phyloP scores from a whole-genome alignment of 2,329 filamentous ascomycete genomes.

The Penicillium sp. region DNA sequence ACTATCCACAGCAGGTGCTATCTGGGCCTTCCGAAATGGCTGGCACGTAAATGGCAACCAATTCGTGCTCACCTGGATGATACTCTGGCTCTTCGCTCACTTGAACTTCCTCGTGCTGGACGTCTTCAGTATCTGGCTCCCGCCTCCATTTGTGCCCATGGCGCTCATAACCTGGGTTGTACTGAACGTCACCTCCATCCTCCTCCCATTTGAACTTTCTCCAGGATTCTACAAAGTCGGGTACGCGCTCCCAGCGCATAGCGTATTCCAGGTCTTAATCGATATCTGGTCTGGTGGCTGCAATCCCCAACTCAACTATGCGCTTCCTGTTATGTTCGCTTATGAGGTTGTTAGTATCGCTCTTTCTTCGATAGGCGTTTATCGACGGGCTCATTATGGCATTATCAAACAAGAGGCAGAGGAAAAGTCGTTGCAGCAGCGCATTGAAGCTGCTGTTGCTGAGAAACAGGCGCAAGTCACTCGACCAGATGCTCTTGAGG shows the following conservation, averaged over 20 bases:
- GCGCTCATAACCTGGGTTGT: constrained; percentile 48
- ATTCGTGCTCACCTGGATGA: constrained; percentile 47
- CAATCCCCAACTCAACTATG: constrained; percentile 40
- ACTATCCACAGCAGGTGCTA: constrained; percentile 42
- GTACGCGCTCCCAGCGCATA: constrained; percentile 44
- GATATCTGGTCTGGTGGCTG: constrained; percentile 49
- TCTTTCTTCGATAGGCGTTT: constrained; percentile 20
- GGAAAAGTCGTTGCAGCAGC: constrained; percentile 12
- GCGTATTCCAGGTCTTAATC: constrained; percentile 43
- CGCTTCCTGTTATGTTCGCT: constrained; percentile 46
- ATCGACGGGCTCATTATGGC: constrained; percentile 21
- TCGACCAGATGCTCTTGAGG: neutral
- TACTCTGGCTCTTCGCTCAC: constrained; percentile 47
- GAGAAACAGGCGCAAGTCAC: neutral
- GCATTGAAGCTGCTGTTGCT: constrained; percentile 8
- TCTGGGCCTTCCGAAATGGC: constrained; percentile 46
- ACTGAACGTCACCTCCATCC: constrained; percentile 44
- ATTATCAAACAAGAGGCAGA: constrained; percentile 18
- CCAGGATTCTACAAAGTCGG: constrained; percentile 45
- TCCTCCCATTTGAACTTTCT: constrained; percentile 47
- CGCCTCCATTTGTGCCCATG: constrained; percentile 46
- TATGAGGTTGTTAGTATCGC: constrained; percentile 35
- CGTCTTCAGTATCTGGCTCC: constrained; percentile 44
- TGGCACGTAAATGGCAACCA: constrained; percentile 45
- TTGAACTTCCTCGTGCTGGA: constrained; percentile 49